Evolutionary conservation across 148 eudicot genomes (phyloP), one percentile per base, ranked within the genome.

Genomic region (Hydrangea macrophylla): DNA sequence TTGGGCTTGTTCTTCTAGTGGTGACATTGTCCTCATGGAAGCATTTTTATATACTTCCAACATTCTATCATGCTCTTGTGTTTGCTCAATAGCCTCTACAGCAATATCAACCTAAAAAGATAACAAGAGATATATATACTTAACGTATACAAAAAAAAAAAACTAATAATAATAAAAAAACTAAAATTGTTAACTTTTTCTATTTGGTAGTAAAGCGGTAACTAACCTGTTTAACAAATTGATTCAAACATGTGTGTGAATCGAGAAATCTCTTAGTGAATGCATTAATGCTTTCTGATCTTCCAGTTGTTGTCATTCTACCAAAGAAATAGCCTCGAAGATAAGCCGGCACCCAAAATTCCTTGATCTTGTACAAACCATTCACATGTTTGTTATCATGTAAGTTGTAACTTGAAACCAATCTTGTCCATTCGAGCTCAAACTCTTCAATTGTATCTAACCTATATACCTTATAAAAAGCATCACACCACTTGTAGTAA

Each of bases 211-310:
- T n/a, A n/a, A 63, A 40, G 2, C 9, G 6, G n/a, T 39, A 12
- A 63, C 33, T 13, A 24, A 73, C 55, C 53, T 57, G 73, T 10
- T 59, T 70, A 13, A 64, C 54, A 51, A 70, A 56, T 32, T 75
- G 59, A 6, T 1, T 32, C 26, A 74, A 36, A 40, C 59, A 31
- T 59, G 72, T 44, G 11, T 33, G 9, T 74, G 68, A 1, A 67
- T 55, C 37, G n/a, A n/a, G n/a, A n/a, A n/a, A n/a, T n/a, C n/a
- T n/a, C n/a, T n/a, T n/a, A n/a, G n/a, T n/a, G n/a, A 74, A 74
- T 9, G 55, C 40, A 37, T 68, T 74, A 35, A 74, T 68, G n/a
- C 68, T 68, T 25, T 74, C 78, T 2, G 68, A 67, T 53, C 72
- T 36, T 53, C 68, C 73, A 0, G 68, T 68, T 1, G 68, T 74